These are phyloP conservation scores for Mortierella sp. DNA, from an alignment of 371 early-diverging fungal species.

Conservation along the genomic window DNA sequence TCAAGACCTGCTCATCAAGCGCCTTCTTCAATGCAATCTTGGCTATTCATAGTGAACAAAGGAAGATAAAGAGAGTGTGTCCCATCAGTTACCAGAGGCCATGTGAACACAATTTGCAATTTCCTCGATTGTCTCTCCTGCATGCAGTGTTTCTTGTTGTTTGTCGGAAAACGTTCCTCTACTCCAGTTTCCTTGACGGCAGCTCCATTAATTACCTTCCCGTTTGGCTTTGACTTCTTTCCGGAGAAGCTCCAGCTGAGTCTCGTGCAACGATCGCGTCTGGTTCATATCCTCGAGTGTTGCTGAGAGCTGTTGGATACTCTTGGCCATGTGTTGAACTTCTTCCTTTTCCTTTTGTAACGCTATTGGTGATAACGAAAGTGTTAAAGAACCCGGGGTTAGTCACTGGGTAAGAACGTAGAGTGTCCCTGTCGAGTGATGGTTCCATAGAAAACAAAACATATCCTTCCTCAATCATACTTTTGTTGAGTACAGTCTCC, in stretches of 20 bases:
- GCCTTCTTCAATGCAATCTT: slow-evolving; percentile 51
- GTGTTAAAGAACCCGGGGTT: neutral
- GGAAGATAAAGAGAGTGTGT: neutral
- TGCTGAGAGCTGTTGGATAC: slow-evolving; percentile 28
- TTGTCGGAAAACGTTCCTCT: neutral
- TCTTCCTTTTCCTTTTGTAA: slow-evolving; percentile 54
- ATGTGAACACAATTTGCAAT: slow-evolving; percentile 12
- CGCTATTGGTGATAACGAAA: slow-evolving; percentile 16
- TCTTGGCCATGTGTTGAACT: slow-evolving; percentile 27
- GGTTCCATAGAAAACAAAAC: neutral
- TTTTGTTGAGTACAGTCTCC: slow-evolving; percentile 28
- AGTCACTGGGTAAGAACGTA: neutral
- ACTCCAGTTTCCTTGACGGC: too few species aligned
- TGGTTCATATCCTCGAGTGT: slow-evolving; percentile 40
- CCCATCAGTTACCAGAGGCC: neutral
- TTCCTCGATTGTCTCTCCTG: slow-evolving; percentile 2
- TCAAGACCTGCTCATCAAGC: slow-evolving; percentile 46
- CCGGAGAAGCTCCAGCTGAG: slow-evolving; percentile 31
- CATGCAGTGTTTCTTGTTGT: slow-evolving; percentile 8
- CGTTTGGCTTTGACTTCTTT: slow-evolving; percentile 54
- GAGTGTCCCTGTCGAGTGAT: neutral
- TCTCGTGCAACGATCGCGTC: slow-evolving; percentile 12
- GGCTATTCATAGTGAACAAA: slow-evolving; percentile 26
- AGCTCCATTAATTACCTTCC: slow-evolving; percentile 34
- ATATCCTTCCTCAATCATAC: slow-evolving; percentile 9